Conservation (phyloP, 2,329 filamentous ascomycete genomes). For the Parascedosporium putredinis region DNA sequence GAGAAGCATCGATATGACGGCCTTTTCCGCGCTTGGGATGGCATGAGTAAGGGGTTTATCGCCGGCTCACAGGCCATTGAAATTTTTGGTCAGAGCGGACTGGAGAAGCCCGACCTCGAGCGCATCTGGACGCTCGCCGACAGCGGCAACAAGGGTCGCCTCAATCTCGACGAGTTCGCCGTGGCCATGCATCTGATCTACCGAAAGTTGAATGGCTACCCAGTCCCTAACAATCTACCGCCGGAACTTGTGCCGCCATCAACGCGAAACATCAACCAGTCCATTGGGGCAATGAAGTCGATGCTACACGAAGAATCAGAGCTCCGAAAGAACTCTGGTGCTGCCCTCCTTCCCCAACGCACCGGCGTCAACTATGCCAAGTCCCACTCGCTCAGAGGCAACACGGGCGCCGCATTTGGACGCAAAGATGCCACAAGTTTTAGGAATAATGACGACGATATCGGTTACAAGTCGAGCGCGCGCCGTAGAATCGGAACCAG, state of each 20-base stretch:
- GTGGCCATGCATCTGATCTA: constrained; percentile 99
- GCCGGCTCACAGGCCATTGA: constrained; percentile 88
- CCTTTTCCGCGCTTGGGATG: constrained; percentile 94
- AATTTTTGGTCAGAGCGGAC: constrained; percentile 90
- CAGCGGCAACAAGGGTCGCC: constrained; percentile 82
- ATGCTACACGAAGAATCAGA: constrained; percentile 86
- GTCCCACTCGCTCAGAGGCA: constrained; percentile 76
- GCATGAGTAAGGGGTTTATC: constrained; percentile 84
- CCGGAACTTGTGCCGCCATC: constrained; percentile 91
- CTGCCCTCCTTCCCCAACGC: constrained; percentile 83
- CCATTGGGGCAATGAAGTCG: constrained; percentile 85
- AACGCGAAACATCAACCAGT: constrained; percentile 83
- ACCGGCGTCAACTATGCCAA: constrained; percentile 98
- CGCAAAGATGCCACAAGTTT: constrained; percentile 95
- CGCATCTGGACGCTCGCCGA: constrained; percentile 92
- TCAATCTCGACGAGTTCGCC: constrained; percentile 95
- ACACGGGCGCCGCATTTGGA: constrained; percentile 42
- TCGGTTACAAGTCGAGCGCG: constrained; percentile 89
- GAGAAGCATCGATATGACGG: constrained; percentile 96
- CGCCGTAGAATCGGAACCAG: constrained; percentile 72
- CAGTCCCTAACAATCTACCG: constrained; percentile 75
- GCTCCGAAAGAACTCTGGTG: constrained; percentile 76
- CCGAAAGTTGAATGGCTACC: constrained; percentile 90
- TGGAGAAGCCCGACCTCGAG: constrained; percentile 84
- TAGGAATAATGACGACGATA: constrained; percentile 88